Conservation (phyloP, 139 green algal species). For the Dunaliella primolecta region DNA sequence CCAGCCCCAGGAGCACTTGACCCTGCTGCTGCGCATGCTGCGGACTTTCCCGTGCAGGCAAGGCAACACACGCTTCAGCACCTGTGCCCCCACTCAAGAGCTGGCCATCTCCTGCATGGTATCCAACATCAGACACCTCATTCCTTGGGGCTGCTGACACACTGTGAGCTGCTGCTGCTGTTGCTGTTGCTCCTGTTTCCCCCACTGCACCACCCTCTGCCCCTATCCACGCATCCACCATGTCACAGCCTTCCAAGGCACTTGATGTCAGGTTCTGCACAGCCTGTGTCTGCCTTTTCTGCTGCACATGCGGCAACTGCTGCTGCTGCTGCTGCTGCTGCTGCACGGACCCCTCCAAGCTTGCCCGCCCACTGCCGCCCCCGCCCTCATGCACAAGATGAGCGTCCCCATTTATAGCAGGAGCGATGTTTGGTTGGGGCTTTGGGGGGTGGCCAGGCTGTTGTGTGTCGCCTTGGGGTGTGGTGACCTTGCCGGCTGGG, state of each 20-base stretch:
- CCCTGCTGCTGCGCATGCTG: conserved; percentile 7
- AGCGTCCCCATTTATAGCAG: neutral
- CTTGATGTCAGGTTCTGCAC: neutral
- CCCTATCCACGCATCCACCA: neutral
- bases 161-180: conserved; percentile 1
- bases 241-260: neutral
- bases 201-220: too few species aligned
- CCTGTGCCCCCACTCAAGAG: too few species aligned
- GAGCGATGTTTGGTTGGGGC: too few species aligned
- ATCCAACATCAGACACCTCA: too few species aligned
- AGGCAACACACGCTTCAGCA: too few species aligned
- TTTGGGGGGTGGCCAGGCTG: too few species aligned
- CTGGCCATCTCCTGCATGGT: too few species aligned
- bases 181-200: neutral
- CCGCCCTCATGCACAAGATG: neutral
- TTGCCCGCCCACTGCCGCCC: neutral
- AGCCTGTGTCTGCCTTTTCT: neutral
- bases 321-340: neutral
- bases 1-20: neutral
- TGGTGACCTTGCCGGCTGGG: too few species aligned
- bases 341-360: too few species aligned
- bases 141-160: too few species aligned
- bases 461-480: too few species aligned
- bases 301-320: neutral
- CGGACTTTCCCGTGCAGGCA: too few species aligned